Conservation (phyloP, 257 asterid genomes). For the Solanum virginianum region DNA sequence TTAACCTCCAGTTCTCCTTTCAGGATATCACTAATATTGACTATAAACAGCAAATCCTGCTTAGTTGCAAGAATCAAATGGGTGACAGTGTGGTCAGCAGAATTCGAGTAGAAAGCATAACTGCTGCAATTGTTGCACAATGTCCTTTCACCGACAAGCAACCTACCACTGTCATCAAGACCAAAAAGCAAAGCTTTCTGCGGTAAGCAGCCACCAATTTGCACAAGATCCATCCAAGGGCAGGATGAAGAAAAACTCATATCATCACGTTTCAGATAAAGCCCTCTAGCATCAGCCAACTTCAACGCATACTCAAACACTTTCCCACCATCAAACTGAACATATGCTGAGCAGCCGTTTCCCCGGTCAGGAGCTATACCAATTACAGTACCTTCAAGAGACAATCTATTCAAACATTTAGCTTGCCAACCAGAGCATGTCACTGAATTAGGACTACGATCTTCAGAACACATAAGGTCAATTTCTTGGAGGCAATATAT, state of each 20-base stretch:
- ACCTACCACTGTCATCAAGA: slow-evolving; percentile 67
- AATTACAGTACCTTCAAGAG: slow-evolving; percentile 50
- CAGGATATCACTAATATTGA: slow-evolving; percentile 61
- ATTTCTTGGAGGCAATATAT: slow-evolving; percentile 58
- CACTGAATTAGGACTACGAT: slow-evolving; percentile 51
- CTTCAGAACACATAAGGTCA: slow-evolving; percentile 60
- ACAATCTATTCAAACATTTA: slow-evolving; percentile 22
- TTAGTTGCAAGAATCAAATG: slow-evolving; percentile 73
- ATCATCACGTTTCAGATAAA: slow-evolving; percentile 47
- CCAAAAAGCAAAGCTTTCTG: slow-evolving; percentile 62
- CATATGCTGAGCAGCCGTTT: slow-evolving; percentile 38
- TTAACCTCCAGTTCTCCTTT: slow-evolving; percentile 47
- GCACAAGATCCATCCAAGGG: slow-evolving; percentile 64
- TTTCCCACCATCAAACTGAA: slow-evolving; percentile 85
- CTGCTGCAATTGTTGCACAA: slow-evolving; percentile 81
- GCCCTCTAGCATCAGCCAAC: slow-evolving; percentile 27
- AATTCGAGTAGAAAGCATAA: slow-evolving; percentile 74
- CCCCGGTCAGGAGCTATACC: slow-evolving; percentile 41
- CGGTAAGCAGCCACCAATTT: slow-evolving; percentile 23
- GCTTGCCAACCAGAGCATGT: slow-evolving; percentile 84
- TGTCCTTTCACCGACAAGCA: slow-evolving; percentile 48
- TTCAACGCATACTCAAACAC: slow-evolving; percentile 47
- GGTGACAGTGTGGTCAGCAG: slow-evolving; percentile 46
- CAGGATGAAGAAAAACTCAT: slow-evolving; percentile 61
- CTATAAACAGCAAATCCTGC: slow-evolving; percentile 73